These are phyloP conservation scores for Tuber calosporum DNA, from an alignment of 495 filamentous ascomycete genomes.

Conservation along the genomic window DNA sequence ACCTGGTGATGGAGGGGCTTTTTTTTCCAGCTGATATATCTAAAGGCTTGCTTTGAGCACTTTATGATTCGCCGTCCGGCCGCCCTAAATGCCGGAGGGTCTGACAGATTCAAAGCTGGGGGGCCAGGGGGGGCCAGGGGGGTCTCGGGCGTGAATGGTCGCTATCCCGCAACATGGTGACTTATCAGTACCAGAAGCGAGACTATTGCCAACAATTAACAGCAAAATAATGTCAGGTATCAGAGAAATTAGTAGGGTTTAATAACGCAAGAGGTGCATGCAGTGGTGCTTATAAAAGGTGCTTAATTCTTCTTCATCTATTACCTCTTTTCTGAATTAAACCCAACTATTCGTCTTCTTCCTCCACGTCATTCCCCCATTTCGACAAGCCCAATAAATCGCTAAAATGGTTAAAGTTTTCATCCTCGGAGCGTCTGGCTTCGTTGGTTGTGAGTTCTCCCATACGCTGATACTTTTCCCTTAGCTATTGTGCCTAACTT, in stretches of 20 bases:
- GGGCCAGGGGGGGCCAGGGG: too few relatives aligned
- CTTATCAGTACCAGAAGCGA: not conserved
- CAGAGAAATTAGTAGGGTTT: not conserved
- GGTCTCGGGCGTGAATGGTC: not conserved
- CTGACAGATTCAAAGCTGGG: not conserved
- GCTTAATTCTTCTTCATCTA: not conserved
- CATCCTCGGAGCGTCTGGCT: constrained; percentile 6
- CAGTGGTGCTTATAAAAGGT: not conserved
- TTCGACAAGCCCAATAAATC: not conserved
- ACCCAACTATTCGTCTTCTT: not conserved
- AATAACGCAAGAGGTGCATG: not conserved
- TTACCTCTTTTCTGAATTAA: not conserved
- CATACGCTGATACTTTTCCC: not conserved
- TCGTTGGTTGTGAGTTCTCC: constrained; percentile 5
- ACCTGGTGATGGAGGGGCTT: too few relatives aligned
- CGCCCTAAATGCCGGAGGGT: not conserved
- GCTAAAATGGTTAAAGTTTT: constrained; percentile 12
- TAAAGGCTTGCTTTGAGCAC: not conserved
- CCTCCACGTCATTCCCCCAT: not conserved
- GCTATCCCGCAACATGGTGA: not conserved
- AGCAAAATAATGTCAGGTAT: not conserved
- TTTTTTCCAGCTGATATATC: not conserved
- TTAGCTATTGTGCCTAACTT: not conserved
- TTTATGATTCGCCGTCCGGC: not conserved
- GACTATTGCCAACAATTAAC: not conserved